These are phyloP conservation scores for Chenopodium quinoa DNA, from an alignment of 148 eudicot species.

Conservation along the genomic window DNA sequence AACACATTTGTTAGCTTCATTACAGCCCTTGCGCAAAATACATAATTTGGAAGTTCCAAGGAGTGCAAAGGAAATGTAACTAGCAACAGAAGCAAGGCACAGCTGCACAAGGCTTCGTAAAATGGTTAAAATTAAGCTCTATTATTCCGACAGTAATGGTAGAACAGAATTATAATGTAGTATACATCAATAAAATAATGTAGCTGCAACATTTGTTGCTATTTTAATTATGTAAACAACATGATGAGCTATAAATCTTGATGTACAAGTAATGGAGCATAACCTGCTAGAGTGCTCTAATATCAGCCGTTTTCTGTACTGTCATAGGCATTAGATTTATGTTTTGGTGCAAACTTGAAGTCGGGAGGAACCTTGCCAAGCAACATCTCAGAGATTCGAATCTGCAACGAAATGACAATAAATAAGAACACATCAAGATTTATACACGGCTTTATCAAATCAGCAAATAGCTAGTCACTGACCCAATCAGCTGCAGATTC, in stretches of 20 bases:
- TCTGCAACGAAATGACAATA: slow-evolving; percentile 39
- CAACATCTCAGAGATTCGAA: slow-evolving; percentile 84
- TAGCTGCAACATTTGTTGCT: neutral
- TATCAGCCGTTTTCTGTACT: slow-evolving; percentile 86
- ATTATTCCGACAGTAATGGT: neutral
- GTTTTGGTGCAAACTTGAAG: slow-evolving; percentile 88
- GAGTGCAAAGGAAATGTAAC: neutral
- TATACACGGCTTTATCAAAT: neutral
- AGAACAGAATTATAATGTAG: neutral
- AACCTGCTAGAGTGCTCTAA: neutral
- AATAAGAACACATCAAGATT: neutral
- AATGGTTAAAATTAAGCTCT: neutral
- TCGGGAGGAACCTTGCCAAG: slow-evolving; percentile 92
- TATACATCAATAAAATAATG: neutral
- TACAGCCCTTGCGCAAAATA: too few species aligned
- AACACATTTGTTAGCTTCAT: too few species aligned
- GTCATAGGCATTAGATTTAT: slow-evolving; percentile 93
- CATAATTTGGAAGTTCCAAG: neutral
- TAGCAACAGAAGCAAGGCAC: neutral
- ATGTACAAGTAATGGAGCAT: slow-evolving; percentile 31
- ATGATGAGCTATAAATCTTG: slow-evolving; percentile 13
- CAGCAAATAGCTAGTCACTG: slow-evolving; percentile 14
- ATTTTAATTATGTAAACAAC: neutral
- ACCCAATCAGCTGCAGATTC: slow-evolving; percentile 99
- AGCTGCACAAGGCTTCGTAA: neutral